Evolutionary conservation across 2,329 filamentous ascomycete species (phyloP), one percentile per base, ranked within the genome.

Genomic region (Colletotrichum noveboracense): DNA sequence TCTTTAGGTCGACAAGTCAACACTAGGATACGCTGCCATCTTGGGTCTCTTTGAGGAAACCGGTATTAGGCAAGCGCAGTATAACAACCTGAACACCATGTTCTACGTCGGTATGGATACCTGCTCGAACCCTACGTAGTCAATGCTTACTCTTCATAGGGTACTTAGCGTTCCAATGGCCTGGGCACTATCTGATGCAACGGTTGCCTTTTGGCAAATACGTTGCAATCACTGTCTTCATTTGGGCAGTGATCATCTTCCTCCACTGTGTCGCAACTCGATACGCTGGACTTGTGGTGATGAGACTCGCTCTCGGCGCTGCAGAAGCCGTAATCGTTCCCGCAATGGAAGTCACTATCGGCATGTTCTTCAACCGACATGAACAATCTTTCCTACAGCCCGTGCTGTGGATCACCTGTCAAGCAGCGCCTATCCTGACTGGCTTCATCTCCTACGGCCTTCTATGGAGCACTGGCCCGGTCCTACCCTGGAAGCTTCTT

Each of bases 41-140:
- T 79, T 87, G 7, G 86, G 85, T 0, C 73, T 87, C 0, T 86
- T 87, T 21, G 83, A 86, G 43, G 85, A 86, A 64, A 86, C 84
- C 0, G 81, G 83, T 4, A 84, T 87, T 28, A 77, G 71, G 6
- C 80, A 84, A 18, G 79, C 81, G 1, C 77, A 86, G 67, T 87
- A 85, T 69, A 86, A 86, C 65, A 86, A 86, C 58, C 76, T 86
- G 3, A 84, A 83, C 74, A 86, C 84, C 4, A 81, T 87, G 34
- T 87, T 86, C 74, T 87, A 86, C 48, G 83, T 85, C 55, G 85
- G 85, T 85, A 77, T 21, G 80, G 68, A 28, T 24, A n/a, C 8
- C 6, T 26, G 28, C 24, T 28, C 21, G 28, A 67, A 18, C 61
- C 13, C 32, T 7, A 7, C 3, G 3, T 52, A n/a, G 67, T 5